Base-by-base conservation (phyloP, 306 rosid genomes). In the Cucumis sativus region DNA sequence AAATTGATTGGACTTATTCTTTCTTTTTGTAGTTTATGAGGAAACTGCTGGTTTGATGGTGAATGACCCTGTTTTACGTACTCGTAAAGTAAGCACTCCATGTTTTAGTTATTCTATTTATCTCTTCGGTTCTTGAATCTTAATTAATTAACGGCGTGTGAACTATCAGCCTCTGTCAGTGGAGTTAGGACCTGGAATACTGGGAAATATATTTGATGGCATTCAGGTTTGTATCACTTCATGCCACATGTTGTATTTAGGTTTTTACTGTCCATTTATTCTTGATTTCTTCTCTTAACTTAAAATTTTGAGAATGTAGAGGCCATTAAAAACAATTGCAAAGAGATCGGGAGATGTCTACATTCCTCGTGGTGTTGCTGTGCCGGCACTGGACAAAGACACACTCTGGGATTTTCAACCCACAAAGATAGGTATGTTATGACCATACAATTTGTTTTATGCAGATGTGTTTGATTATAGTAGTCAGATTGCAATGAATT, bases 301-400 rank as follows among this genome's bases (percentile, higher is more conserved):
- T 35, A 13, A 28, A 30, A 3, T 67, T 37, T 66, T 41, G 78
- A 23, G 41, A 65, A 60, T 41, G 28, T 85, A 96, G 99, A 89
- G 99, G 90, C 99, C 99, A 55, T 79, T 96, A 89, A 96, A 96
- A 89, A 96, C 99, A 78, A 96, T 96, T 81, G 98, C 98, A 41
- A 96, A 83, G 87, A 86, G 33, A 84, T 96, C 96, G 11, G 99
- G 97, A 55, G 99, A 96, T 88, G 99, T 96, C 82, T 96, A 96
- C 82, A 96, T 96, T 81, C 99, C 98, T 2, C 98, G 99, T 78
- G 99, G 98, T 77, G 97, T 96, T 41, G 82, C 99, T 80, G 99
- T 96, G 61, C 98, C 99, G 9, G 93, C 98, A 71, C 99, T 96
- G 40, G 99, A 96, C 91, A 96, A 96, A 82, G 97, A 96, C 80